Base-by-base conservation (phyloP, 345 rosid genomes). In the Euphorbia peplus region DNA sequence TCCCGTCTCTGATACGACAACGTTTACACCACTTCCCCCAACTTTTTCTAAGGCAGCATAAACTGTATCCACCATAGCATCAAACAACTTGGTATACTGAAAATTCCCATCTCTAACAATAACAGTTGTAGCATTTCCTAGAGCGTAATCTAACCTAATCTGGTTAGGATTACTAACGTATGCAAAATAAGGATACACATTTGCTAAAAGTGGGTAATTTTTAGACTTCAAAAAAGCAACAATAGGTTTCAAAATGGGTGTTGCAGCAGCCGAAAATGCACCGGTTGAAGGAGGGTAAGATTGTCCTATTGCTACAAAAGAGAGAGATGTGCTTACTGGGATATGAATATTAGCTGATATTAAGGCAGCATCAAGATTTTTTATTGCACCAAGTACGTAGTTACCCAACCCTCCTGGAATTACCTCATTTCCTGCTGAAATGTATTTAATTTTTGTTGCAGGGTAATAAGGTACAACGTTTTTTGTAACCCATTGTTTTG, bases 121-220 rank as follows among this genome's bases (percentile, higher is more conserved):
- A 11, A 6, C 39, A 58, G 11, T 3, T 2, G 11, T 29, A 14
- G 63, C 41, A 15, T 16, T 58, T 4, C 63, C 63, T 5, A 58
- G 9, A 28, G 63, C 62, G 7, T 57, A 57, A 28, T 57, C 62
- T 57, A 28, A 15, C 7, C 8, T 2, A 8, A 58, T 30, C 16
- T 30, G 18, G 2, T 1, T 3, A 7, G 63, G 63, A 28, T 58
- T 37, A 16, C 63, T 1, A 28, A 29, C 16, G 22, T 58, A 29
- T 58, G 63, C 41, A 16, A 58, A 58, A 58, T 58, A 58, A 58
- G 63, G 63, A 12, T 58, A 58, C 21, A 58, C 63, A 58, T 58
- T 58, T 5, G 10, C 42, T 59, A 59, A 41, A 59, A 59, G 24
- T 59, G 63, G 44, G 63, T 58, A 58, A 0, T 29, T 8, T 58